These are phyloP conservation scores for Dictyostelium purpureum DNA, from an alignment of 78 protist genomes.

Conservation along the genomic window DNA sequence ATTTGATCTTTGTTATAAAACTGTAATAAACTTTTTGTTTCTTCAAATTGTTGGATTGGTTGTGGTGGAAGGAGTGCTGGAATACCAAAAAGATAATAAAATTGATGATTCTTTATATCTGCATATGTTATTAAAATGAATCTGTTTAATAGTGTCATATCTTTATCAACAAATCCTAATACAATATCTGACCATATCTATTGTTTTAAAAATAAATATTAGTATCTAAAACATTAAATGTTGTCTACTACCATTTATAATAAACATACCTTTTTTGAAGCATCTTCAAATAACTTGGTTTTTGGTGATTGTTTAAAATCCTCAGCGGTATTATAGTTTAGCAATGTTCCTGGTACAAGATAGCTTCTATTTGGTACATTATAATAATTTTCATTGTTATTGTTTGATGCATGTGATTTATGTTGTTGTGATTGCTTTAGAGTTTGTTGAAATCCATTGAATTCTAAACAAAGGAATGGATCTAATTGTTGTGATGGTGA, in stretches of 20 bases:
- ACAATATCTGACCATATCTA: slow-evolving; percentile 80
- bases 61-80: slow-evolving; percentile 84
- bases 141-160: slow-evolving; percentile 64
- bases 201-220: background rate
- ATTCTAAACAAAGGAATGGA: slow-evolving; percentile 50
- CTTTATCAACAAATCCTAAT: slow-evolving; percentile 72
- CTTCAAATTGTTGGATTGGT: slow-evolving; percentile 19
- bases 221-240: background rate
- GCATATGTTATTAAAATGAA: slow-evolving; percentile 89
- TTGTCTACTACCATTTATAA: background rate
- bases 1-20: background rate
- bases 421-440: too few relatives aligned
- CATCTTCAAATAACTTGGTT: slow-evolving; percentile 48
- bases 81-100: slow-evolving; percentile 88
- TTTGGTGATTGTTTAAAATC: slow-evolving; percentile 72
- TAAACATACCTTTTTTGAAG: slow-evolving; percentile 32
- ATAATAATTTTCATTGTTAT: background rate
- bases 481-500: slow-evolving; percentile 56
- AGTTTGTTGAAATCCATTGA: slow-evolving; percentile 33
- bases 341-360: slow-evolving; percentile 23
- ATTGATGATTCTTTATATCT: slow-evolving; percentile 91
- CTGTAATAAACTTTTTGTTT: background rate
- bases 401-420: background rate
- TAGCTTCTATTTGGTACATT: slow-evolving; percentile 32
- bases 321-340: slow-evolving; percentile 63